These are phyloP conservation scores for Lindgomyces ingoldianus DNA, from an alignment of 495 filamentous ascomycete genomes.

Conservation along the genomic window DNA sequence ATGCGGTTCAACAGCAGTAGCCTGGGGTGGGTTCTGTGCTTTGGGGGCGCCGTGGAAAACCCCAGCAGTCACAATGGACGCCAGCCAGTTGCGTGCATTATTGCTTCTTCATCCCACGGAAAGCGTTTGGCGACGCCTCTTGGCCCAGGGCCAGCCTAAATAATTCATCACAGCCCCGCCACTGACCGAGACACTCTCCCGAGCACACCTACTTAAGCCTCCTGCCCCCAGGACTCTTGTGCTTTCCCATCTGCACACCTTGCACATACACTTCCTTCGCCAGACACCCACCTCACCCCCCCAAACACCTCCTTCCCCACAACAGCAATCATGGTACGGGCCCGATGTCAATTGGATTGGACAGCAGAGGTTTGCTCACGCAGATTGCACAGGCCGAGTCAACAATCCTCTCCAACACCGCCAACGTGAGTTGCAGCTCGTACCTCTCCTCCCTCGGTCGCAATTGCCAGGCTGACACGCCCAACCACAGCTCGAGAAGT, in stretches of 20 bases:
- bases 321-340: not conserved
- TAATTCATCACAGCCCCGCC: constrained; percentile 23
- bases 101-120: constrained; percentile 41
- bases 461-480: constrained; percentile 4
- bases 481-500: constrained; percentile 75
- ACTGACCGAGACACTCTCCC: constrained; percentile 22
- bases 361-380: no score
- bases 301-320: constrained; percentile 1
- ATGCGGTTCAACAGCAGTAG: constrained; percentile 11
- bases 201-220: constrained; percentile 20
- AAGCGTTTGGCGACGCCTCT: constrained; percentile 34
- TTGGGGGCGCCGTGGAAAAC: constrained; percentile 2
- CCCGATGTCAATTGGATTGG: no score
- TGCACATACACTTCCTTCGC: constrained; percentile 1
- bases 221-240: constrained; percentile 11
- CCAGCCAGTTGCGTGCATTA: constrained; percentile 20
- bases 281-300: not conserved
- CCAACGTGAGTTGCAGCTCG: constrained; percentile 44
- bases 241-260: not conserved
- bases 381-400: constrained; percentile 37
- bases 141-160: constrained; percentile 26
- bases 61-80: not conserved
- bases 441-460: not conserved
- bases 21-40: not conserved
- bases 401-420: constrained; percentile 46